Evolutionary conservation across 1,139 yeast genomes (phyloP), one percentile per base, ranked within the genome.

Genomic region (Hemisphaericaspora lyxosophila): DNA sequence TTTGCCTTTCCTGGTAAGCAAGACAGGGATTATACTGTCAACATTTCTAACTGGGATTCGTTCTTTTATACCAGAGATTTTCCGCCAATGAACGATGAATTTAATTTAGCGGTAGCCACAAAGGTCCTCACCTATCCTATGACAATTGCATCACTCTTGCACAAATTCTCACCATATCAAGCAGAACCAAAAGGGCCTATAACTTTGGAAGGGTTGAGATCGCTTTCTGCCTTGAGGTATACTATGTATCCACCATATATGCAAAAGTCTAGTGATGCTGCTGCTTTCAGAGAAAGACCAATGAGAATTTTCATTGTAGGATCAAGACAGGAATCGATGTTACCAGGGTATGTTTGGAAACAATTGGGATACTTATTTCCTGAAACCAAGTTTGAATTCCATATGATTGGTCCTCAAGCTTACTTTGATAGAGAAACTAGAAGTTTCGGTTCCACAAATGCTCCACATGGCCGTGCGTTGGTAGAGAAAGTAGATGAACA

Each of bases 261-360:
- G 42, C 71, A 78, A 51, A 60, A 74, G 8, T 69, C 78, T 3
- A 63, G 60, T 18, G 48, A 59, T 14, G 58, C 55, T 5, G 62
- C 55, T 13, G 60, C 75, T 23, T 79, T 83, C 61, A 86, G 84
- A 55, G 96, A 89, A 51, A 76, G 96, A 51, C 95, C 98, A 15
- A 73, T 92, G 71, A 78, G 98, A 50, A 72, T 92, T 37, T 92
- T 92, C 63, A 76, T 92, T 41, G 70, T 92, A 30, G 97, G 97
- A 16, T 88, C 98, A 5, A 80, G 94, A 50, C 88, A 95, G 54
- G 98, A 92, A 64, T 82, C 96, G 4, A 88, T 89, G 73, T 71
- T 92, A 41, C 98, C 98, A 4, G 88, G 89, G 12, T 95, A 86
- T 57, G 92, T 90, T 31, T 92, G 98, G 98, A 86, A 87, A 62